Evolutionary conservation across 345 rosid species (phyloP), one percentile per base, ranked within the genome.

Genomic region (Eucalyptus sp.): DNA sequence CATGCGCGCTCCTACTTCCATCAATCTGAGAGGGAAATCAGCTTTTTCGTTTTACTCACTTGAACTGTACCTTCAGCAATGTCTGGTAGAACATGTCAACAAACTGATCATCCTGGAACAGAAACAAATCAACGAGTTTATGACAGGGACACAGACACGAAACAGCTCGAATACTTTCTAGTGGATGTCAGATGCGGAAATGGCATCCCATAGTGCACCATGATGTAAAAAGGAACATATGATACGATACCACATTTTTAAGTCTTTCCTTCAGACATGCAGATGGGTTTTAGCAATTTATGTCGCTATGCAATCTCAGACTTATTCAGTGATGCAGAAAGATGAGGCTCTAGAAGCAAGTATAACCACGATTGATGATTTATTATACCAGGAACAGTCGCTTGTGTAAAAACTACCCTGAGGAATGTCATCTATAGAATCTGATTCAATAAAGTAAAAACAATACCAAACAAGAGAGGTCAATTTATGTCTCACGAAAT

Each of bases 31-130:
- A 41, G 29, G 48, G 24, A 11, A 37, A 76, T 20, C 48, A 54
- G 86, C 43, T 27, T 46, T 41, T 18, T 27, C 12, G 56, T 25
- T 86, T 86, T 27, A 37, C 92, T 95, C 94, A 95, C 46, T 91
- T 88, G 41, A 90, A 93, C 48, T 94, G 94, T 86, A 90, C 93
- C 90, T 93, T 93, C 86, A 91, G 89, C 91, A 95, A 86, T 41
- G 96, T 92, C 89, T 92, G 94, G 91, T 92, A 91, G 90, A 95
- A 94, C 95, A 93, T 89, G 90, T 95, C 95, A 11, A 95, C 89
- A 89, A 95, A 95, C 87, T 91, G 96, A 68, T 95, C 96, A 83
- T 95, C 96, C 97, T 95, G 88, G 83, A 44, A 88, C 25, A 85
- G n/a, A 86, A 80, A 18, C 43, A 90, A 76, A 88, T 62, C 90